phyloP scores from a whole-genome alignment of 108 stramenopile genomes.

The Discostella pseudostelligera region DNA sequence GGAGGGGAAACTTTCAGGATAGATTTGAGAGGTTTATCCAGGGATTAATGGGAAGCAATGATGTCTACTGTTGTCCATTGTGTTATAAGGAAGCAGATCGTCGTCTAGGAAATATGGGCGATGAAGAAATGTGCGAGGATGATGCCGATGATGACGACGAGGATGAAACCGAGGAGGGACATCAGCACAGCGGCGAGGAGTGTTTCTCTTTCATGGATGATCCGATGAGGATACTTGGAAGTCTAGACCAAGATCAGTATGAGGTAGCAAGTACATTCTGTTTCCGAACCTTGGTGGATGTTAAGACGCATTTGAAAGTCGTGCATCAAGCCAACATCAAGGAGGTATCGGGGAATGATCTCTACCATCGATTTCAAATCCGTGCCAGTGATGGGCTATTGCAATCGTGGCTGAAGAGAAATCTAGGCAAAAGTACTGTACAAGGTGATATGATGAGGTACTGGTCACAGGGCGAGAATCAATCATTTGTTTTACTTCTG shows the following conservation, averaged over 20 bases:
- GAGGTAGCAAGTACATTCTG: slow-evolving; percentile 67
- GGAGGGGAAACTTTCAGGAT: slow-evolving; percentile 43
- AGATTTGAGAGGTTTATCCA: slow-evolving; percentile 55
- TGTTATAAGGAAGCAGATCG: slow-evolving; percentile 70
- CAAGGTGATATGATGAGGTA: slow-evolving; percentile 75
- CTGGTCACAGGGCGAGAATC: slow-evolving; percentile 69
- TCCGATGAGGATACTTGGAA: slow-evolving; percentile 70
- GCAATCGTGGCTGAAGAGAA: slow-evolving; percentile 57
- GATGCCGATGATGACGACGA: slow-evolving; percentile 46
- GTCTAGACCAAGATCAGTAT: slow-evolving; percentile 59
- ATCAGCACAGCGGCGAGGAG: no score
- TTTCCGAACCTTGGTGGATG: slow-evolving; percentile 48
- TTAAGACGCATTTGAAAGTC: slow-evolving; percentile 66
- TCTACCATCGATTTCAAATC: slow-evolving; percentile 67
- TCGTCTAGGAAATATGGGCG: slow-evolving; percentile 22
- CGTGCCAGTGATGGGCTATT: slow-evolving; percentile 69
- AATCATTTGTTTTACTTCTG: slow-evolving; percentile 61
- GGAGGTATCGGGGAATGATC: slow-evolving; percentile 63
- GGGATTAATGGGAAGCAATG: slow-evolving; percentile 63
- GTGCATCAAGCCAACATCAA: slow-evolving; percentile 60
- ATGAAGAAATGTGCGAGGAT: slow-evolving; percentile 31
- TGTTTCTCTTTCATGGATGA: slow-evolving; percentile 53
- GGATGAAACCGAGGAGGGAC: slow-evolving; percentile 21
- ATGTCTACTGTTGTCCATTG: slow-evolving; percentile 76
- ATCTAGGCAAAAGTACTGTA: slow-evolving; percentile 25